Evolutionary conservation across 768 basidiomycete genomes (phyloP).

Genomic region (Antrodiella citrinella): DNA sequence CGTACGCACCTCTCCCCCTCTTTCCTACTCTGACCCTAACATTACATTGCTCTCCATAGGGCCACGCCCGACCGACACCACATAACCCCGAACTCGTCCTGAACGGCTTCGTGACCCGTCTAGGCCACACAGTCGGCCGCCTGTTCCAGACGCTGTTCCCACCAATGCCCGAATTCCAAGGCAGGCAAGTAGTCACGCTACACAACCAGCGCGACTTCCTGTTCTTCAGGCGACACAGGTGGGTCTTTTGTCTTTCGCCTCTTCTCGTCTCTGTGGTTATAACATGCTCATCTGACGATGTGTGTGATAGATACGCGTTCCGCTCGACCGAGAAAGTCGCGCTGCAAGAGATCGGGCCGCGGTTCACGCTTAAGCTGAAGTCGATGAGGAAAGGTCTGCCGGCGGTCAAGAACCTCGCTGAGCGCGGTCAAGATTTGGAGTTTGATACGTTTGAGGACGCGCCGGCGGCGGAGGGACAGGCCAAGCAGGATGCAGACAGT

Average conservation of each 20-base stretch:
- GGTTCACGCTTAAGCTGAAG: constrained; percentile 90
- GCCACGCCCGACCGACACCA: constrained; percentile 86
- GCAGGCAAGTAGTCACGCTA: constrained; percentile 92
- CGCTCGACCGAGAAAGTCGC: constrained; percentile 85
- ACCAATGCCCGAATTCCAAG: constrained; percentile 89
- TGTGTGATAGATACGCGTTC: constrained; percentile 70
- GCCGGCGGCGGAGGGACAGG: constrained; percentile 23
- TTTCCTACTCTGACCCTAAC: background rate
- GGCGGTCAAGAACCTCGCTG: constrained; percentile 63
- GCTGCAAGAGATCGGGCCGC: constrained; percentile 95
- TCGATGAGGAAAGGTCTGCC: constrained; percentile 88
- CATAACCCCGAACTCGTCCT: constrained; percentile 94
- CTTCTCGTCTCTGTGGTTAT: background rate
- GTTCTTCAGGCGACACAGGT: constrained; percentile 95
- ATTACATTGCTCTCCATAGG: constrained; percentile 36
- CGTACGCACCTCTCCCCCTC: constrained; percentile 34
- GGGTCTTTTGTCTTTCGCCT: constrained; percentile 13
- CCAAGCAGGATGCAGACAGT: constrained; percentile 13
- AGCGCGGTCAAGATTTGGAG: constrained; percentile 46
- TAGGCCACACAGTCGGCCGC: constrained; percentile 88
- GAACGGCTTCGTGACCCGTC: constrained; percentile 88
- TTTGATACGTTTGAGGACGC: constrained; percentile 34
- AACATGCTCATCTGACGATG: background rate
- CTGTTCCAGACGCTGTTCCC: constrained; percentile 98
- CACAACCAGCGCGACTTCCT: constrained; percentile 98